Base-by-base conservation (phyloP, 2,329 filamentous ascomycete species). In the Xylaria arbuscula region DNA sequence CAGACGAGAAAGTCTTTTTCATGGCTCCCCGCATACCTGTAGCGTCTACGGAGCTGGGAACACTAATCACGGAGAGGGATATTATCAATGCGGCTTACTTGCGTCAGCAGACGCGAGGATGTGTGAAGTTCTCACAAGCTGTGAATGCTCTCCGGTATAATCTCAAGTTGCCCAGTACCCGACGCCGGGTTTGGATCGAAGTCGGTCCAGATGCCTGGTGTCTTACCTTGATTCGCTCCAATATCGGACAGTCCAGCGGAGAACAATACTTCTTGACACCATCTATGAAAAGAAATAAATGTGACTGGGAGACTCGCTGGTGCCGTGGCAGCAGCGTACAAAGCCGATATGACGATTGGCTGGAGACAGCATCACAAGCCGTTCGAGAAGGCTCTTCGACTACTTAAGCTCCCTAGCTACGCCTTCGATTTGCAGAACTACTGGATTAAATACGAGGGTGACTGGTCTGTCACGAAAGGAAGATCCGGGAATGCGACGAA, bases 391-490 rank as follows among this genome's bases (percentile, higher is more conserved):
- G 51, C 67, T 3, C 69, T 72, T 19, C 59, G 24, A 7, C 69
- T 77, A 0, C 58, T 78, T 2, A 63, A 72, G 8, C 65, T 77
- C 4, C 74, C 75, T 0, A 66, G 57, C 0, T 78, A 78, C 47
- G 67, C 67, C 3, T 78, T 74, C 53, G 72, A 77, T 53, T 32
- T 73, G 9, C 73, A 77, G 62, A 71, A 77, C 48, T 77, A 76
- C 64, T 78, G 76, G 76, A 71, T 76, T 10, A 72, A 74, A 42
- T 76, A 77, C 51, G 62, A 60, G 53, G 66, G 73, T 51, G 68
- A 76, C 65, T 75, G 72, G 74, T 34, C 64, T 38, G 28, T 74
- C 19, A 48, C 50, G 1, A 57, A 67, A 67, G 32, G 71, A 67
- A 28, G 63, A 61, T 3, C 9, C 10, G 66, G 71, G 5, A 9